Evolutionary conservation across 768 basidiomycete species (phyloP).

Genomic region (Phanerochaete carnosa): DNA sequence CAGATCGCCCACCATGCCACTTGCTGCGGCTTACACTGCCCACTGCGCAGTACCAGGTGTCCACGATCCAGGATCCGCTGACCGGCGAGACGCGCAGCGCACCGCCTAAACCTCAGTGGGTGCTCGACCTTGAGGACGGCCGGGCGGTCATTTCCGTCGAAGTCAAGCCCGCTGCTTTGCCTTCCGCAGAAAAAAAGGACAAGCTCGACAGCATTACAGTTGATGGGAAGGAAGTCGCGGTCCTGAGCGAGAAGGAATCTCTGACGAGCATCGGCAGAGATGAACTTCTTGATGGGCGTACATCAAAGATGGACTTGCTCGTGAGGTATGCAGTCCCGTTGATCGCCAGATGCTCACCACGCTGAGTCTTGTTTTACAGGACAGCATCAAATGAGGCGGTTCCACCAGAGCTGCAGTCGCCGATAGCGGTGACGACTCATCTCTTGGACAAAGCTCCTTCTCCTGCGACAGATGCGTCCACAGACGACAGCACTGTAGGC

Average conservation of each 20-base stretch:
- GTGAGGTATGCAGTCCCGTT: conserved; percentile 48
- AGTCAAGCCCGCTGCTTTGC: conserved; percentile 43
- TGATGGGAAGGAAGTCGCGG: conserved; percentile 36
- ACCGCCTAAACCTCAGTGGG: conserved; percentile 70
- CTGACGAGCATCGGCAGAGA: conserved; percentile 69
- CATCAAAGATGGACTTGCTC: conserved; percentile 62
- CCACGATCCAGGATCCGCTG: conserved; percentile 78
- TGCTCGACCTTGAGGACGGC: conserved; percentile 57
- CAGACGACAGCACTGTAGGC: conserved; percentile 11
- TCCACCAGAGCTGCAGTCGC: conserved; percentile 56
- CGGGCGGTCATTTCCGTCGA: conserved; percentile 56
- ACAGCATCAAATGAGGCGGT: conserved; percentile 39
- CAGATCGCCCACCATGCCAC: conserved; percentile 58
- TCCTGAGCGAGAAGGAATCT: conserved; percentile 75
- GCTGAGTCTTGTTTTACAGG: not conserved
- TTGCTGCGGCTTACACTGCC: conserved; percentile 76
- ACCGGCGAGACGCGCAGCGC: conserved; percentile 63
- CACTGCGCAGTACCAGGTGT: conserved; percentile 75
- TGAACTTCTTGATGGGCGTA: conserved; percentile 70
- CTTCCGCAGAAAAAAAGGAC: conserved; percentile 23
- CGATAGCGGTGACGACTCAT: conserved; percentile 59
- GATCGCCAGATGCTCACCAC: not conserved
- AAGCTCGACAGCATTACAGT: conserved; percentile 39
- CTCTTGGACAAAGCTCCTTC: conserved; percentile 44
- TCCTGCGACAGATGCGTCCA: conserved; percentile 10